Evolutionary conservation across 148 eudicot species (phyloP), one percentile per base, ranked within the genome.

Genomic region (Vaccinium macrocarpon): DNA sequence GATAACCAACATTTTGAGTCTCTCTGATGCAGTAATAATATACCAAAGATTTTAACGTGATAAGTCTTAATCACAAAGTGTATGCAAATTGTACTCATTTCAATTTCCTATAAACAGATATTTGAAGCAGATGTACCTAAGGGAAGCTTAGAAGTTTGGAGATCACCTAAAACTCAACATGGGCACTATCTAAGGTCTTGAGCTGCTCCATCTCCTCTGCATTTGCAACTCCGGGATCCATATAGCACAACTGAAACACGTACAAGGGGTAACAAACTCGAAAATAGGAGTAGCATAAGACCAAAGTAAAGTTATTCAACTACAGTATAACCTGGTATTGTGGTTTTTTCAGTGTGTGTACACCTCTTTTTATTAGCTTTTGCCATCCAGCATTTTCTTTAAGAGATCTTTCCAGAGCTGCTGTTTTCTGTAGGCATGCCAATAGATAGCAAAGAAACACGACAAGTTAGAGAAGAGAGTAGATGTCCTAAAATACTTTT

Each of bases 311-410:
- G 23, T 16, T 29, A 38, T 32, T 19, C 84, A 82, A 25, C 57
- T 75, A 62, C 70, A 35, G 8, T 81, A 82, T 27, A 29, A 94
- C 99, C 98, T 96, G 99, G 90, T 97, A 97, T 84, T 92, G 97
- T 50, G 91, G 93, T 87, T 95, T 93, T 90, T 83, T 89, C 85
- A 95, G 90, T 16, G 99, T 97, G 91, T 97, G 97, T 23, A 86
- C 88, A 61, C 98, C 99, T 90, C 98, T 95, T 88, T 97, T 97
- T 76, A 97, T 85, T 42, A 91, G 84, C 86, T 78, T 86, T 84
- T 95, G 98, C 99, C 99, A 97, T 72, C 97, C 98, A 42, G n/a
- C 77, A 51, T 92, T 97, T 52, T 87, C 85, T 79, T 81, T 89
- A 49, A 95, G 90, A 42, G 93, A 90, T 88, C 78, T 93, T 88